Evolutionary conservation across 192 early-diverging fungal genomes (phyloP), one percentile per base, ranked within the genome.

Genomic region (Chytriomyces hyalinus): DNA sequence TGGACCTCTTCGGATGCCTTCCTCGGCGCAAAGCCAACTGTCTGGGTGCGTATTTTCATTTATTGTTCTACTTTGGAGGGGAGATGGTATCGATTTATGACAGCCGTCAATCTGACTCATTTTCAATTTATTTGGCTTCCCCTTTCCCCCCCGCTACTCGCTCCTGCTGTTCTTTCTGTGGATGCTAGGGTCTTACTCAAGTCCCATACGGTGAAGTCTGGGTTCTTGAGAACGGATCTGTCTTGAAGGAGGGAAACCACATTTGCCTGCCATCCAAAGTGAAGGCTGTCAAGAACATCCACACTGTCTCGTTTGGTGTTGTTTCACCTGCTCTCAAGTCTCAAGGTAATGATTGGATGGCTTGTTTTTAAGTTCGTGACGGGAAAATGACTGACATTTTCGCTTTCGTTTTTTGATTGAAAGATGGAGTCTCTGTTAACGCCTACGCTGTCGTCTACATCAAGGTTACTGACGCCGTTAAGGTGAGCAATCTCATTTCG

Each of bases 1-100:
- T 88, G 87, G 87, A 88, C 87, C 22, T 84, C 87, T 51, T 81
- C 79, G 47, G 82, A 83, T 61, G 84, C 84, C 28, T 86, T 86
- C 70, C 67, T 74, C 50, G 73, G 71, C 51, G 50, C 61, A n/a
- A 81, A 77, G 78, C 86, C 86, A 64, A 83, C 72, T 17, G 61
- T 81, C 44, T 66, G 71, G 8, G 81, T 82, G 70, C 67, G 81
- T 78, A 67, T 5, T 6, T 48, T 65, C 20, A 24, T 74, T 76
- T 44, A 62, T 74, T 45, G 22, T 13, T 73, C n/a, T 66, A 24
- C 53, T 73, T 60, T n/a, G 61, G 71, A 26, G 68, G 15, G n/a
- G 53, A 57, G 53, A n/a, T 20, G 53, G 53, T 57, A 11, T 57
- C 53, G 53, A 57, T 57, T n/a, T 13, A n/a, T 20, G 53, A n/a